Conservation (phyloP, 768 basidiomycete genomes). For the Cystoderma amianthinum region DNA sequence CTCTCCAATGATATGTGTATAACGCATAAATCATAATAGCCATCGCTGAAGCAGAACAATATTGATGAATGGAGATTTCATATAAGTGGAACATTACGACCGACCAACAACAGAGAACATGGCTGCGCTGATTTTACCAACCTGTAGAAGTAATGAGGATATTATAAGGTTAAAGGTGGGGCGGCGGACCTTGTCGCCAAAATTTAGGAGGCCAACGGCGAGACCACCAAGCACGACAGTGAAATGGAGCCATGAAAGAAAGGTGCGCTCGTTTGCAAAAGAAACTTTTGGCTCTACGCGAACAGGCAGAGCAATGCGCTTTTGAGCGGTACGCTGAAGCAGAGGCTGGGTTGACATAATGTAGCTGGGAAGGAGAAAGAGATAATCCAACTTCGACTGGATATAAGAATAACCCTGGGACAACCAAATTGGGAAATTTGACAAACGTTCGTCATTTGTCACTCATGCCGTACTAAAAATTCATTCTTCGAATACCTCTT, state of each 20-base stretch:
- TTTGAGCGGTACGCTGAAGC: constrained; percentile 88
- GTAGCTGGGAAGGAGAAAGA: background rate
- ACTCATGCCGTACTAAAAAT: constrained; percentile 6
- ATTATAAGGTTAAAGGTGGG: constrained; percentile 4
- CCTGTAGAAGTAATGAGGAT: constrained; percentile 31
- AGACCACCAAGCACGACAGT: constrained; percentile 96
- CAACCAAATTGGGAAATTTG: background rate
- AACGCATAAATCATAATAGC: constrained; percentile 96
- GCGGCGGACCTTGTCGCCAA: constrained; percentile 83
- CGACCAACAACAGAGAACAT: constrained; percentile 93
- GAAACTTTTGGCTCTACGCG: constrained; percentile 93
- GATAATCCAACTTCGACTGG: background rate
- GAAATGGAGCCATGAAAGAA: constrained; percentile 98
- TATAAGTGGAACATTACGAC: too few species aligned
- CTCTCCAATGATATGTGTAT: constrained; percentile 95
- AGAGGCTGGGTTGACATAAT: constrained; percentile 96
- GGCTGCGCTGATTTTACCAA: constrained; percentile 92
- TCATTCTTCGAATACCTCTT: background rate
- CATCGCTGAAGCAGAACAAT: constrained; percentile 74
- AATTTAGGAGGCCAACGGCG: constrained; percentile 93
- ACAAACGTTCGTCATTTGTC: constrained; percentile 10
- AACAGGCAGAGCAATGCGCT: constrained; percentile 95
- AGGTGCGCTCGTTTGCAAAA: constrained; percentile 92
- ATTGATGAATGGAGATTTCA: background rate
- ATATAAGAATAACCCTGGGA: background rate